Base-by-base conservation (phyloP, 768 basidiomycete genomes). In the Heimioporus sp. region DNA sequence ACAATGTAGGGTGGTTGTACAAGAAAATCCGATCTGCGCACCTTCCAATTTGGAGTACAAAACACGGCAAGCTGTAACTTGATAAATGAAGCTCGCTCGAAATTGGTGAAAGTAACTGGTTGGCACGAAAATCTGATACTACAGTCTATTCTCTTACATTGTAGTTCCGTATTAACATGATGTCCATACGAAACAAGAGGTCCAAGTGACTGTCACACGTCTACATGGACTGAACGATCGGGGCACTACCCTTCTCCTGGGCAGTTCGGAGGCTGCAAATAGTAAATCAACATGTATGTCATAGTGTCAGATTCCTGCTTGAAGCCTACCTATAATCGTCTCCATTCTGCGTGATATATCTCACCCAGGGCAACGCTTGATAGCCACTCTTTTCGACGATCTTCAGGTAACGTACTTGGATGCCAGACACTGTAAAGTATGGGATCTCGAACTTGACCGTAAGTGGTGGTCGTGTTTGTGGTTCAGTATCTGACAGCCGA, bases 311-410 rank as follows among this genome's bases (percentile, higher is more conserved):
- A n/a, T n/a, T n/a, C n/a, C n/a, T n/a, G n/a, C n/a, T n/a, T n/a
- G 16, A 50, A 46, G 61, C 75, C 1, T 47, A 90, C 91, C 90
- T 92, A 66, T 92, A 92, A 66, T 92, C 91, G 61, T 93, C 90
- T 16, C 91, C 92, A 60, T 92, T 90, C 70, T 92, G 89, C 2
- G 91, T 92, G 53, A 95, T 91, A 66, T 93, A 97, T 52, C 94
- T 77, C 53, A 98, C 95, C 95, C 95, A 97, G 1, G 94, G 95
- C 40, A 96, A 71, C 5, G 93, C 92, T 69, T 96, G 92, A 69
- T 99, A 98, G 17, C 94, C 97, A 55, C 90, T 92, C 79, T 98
- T 98, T 73, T 99, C 97, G 0, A 98, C 94, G 47, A 99, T 93
- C 72, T 98, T 98, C 56, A 99, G 80, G 70, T 98, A 98, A 46